Evolutionary conservation across 441 rosid genomes (phyloP), one percentile per base, ranked within the genome.

Genomic region (Pelargonium australe): DNA sequence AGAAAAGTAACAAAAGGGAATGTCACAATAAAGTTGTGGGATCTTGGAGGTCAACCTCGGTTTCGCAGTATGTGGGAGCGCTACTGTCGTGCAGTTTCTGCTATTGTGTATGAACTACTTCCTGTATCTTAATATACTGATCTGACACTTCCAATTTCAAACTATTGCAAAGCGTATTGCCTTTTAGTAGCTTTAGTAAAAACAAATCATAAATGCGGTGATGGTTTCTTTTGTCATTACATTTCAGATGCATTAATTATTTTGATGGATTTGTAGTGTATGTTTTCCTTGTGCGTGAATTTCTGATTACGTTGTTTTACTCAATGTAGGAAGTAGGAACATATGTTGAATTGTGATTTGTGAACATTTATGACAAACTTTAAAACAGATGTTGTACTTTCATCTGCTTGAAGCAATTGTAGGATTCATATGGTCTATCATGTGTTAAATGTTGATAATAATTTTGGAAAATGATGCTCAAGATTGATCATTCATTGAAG

Each of bases 1-100:
- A 86, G 82, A 77, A 88, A 88, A 79, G 93, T 88, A 72, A 84
- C 87, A 25, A 88, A 88, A 76, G 93, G 90, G 75, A 88, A 82
- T 69, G 93, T 88, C 40, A 88, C 92, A 0, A 87, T 87, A 63
- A 87, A 87, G 71, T 80, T 87, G 23, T 87, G 92, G 90, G 92
- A 87, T 83, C 90, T 87, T 45, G 89, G 88, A 49, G 87, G 89
- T 80, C 98, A 91, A 72, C 98, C 97, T 64, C 84, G 98, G 83
- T 91, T 94, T 78, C 96, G 98, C 76, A 91, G 96, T 75, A 94
- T 94, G 97, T 94, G 98, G 98, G 98, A 94, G 79, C 87, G 98
- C 63, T 94, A 94, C 73, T 80, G 95, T 66, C 91, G 95, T 65
- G 88, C 95, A 10, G 95, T 89, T 77, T 86, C 95, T 69, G 90